Conservation (phyloP, 2,329 filamentous ascomycete genomes). For the Microdochium trichocladiopsis region DNA sequence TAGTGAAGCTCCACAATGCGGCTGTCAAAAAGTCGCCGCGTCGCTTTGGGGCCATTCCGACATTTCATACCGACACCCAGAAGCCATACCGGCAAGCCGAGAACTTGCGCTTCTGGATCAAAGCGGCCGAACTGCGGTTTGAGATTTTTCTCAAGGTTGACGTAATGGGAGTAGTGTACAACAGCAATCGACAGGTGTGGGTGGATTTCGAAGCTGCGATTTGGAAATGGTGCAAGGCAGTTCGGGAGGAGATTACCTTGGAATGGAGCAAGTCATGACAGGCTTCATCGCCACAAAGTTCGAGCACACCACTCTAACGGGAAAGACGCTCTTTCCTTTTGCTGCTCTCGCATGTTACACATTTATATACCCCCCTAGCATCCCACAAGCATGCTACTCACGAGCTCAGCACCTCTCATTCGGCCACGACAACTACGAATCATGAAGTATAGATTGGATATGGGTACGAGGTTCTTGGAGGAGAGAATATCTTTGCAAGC, state of each 20-base stretch:
- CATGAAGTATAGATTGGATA: not conserved
- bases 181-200: slow-evolving; percentile 64
- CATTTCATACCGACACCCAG: slow-evolving; percentile 83
- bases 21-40: slow-evolving; percentile 77
- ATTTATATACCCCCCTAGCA: not conserved
- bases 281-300: not conserved
- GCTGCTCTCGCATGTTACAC: not conserved
- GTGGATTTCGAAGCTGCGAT: slow-evolving; percentile 76
- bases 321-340: not conserved
- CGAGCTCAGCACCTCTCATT: not conserved
- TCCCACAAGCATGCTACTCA: not conserved
- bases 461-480: no score
- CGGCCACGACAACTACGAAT: not conserved
- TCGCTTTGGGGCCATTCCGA: slow-evolving; percentile 82
- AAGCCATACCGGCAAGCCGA: slow-evolving; percentile 94
- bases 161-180: slow-evolving; percentile 79
- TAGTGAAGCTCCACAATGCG: slow-evolving; percentile 86
- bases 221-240: slow-evolving; percentile 73
- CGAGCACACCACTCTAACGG: not conserved
- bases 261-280: slow-evolving; percentile 38
- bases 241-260: slow-evolving; percentile 73
- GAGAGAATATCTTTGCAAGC: no score
- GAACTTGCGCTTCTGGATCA: slow-evolving; percentile 92
- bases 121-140: slow-evolving; percentile 91
- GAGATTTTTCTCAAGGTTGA: slow-evolving; percentile 79